These are phyloP conservation scores for Helenozyma rhizophorensis DNA, from an alignment of 805 yeast genomes.

Conservation along the genomic window DNA sequence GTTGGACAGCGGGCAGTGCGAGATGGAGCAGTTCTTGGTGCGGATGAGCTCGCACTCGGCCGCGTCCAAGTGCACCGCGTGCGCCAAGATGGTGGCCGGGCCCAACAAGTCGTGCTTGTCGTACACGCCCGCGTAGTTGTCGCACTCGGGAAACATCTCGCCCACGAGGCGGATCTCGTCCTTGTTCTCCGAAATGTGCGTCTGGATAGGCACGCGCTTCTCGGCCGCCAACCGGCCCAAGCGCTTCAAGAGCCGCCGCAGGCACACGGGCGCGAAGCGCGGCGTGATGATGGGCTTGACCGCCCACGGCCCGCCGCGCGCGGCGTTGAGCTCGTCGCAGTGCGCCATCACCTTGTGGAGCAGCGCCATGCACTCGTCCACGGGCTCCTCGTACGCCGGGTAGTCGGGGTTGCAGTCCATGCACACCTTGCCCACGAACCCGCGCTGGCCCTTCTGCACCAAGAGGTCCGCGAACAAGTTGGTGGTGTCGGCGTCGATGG, in stretches of 20 bases:
- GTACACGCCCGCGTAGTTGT: constrained; percentile 74
- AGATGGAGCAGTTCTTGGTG: constrained; percentile 58
- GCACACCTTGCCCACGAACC: constrained; percentile 88
- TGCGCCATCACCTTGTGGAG: constrained; percentile 55
- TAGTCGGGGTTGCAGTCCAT: constrained; percentile 71
- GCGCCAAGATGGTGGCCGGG: constrained; percentile 76
- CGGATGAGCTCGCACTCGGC: constrained; percentile 60
- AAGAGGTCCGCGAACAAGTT: constrained; percentile 72
- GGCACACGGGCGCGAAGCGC: constrained; percentile 87
- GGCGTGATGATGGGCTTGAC: constrained; percentile 85
- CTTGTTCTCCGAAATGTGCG: constrained; percentile 83
- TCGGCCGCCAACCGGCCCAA: constrained; percentile 55
- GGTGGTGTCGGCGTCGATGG: constrained; percentile 71
- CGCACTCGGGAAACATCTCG: constrained; percentile 65
- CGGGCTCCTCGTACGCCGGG: constrained; percentile 67
- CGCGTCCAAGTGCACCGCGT: constrained; percentile 72
- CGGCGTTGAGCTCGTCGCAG: constrained; percentile 43
- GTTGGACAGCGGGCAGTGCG: constrained; percentile 94
- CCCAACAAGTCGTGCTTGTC: constrained; percentile 56
- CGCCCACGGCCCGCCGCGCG: constrained; percentile 21
- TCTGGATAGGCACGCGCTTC: constrained; percentile 66
- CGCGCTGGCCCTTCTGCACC: constrained; percentile 70
- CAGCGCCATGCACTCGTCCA: constrained; percentile 48
- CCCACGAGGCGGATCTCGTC: constrained; percentile 72
- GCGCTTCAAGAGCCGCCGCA: constrained; percentile 54